These are phyloP conservation scores for Trichoderma asperelloides DNA, from an alignment of 495 filamentous ascomycete genomes.

Conservation along the genomic window DNA sequence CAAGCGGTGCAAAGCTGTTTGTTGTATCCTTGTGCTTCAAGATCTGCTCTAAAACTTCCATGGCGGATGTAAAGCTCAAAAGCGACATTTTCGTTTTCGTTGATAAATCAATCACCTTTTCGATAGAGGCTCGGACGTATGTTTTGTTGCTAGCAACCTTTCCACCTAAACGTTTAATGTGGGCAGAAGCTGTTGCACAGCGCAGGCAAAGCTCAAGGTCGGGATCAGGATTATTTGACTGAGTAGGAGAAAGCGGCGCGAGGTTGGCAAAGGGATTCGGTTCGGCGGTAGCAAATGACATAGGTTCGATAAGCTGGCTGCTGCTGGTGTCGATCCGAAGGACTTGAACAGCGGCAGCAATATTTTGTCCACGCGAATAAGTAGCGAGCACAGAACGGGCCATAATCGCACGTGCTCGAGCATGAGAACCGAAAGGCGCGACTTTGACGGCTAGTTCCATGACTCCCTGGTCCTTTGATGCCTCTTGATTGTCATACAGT, in stretches of 20 bases:
- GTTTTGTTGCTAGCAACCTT: constrained; percentile 20
- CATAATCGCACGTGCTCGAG: constrained; percentile 69
- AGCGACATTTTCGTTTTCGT: constrained; percentile 49
- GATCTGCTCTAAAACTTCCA: constrained; percentile 55
- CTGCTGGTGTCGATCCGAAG: constrained; percentile 34
- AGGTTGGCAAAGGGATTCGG: not conserved
- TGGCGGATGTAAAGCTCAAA: constrained; percentile 69
- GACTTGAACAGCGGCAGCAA: constrained; percentile 44
- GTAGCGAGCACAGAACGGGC: constrained; percentile 53
- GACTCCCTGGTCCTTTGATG: constrained; percentile 30
- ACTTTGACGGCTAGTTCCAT: constrained; percentile 52
- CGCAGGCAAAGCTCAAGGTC: constrained; percentile 66
- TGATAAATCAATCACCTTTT: not conserved
- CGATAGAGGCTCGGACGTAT: not conserved
- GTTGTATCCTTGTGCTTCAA: constrained; percentile 44
- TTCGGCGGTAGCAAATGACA: not conserved
- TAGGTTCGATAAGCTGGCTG: not conserved
- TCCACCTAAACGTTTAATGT: constrained; percentile 44
- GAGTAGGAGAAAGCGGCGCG: constrained; percentile 21
- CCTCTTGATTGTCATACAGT: constrained; percentile 20
- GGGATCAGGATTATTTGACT: constrained; percentile 27
- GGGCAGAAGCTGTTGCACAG: constrained; percentile 71
- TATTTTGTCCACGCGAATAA: constrained; percentile 43
- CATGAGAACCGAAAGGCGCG: constrained; percentile 72
- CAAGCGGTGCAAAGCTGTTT: constrained; percentile 31